Evolutionary conservation across 495 filamentous ascomycete species (phyloP).

Genomic region (Xylaria telfairii): DNA sequence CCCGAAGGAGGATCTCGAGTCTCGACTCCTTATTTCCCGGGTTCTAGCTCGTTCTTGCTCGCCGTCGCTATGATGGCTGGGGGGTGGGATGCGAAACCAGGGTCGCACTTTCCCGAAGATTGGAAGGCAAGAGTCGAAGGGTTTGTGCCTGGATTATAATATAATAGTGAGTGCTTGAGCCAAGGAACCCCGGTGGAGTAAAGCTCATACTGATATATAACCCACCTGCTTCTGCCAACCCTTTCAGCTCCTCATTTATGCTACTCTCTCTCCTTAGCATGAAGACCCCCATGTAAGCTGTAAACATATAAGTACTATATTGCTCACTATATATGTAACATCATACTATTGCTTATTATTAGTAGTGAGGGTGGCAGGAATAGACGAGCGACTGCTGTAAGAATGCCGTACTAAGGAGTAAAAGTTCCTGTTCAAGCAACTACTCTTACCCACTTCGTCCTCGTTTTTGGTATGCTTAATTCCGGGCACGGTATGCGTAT

Average conservation of each 20-base stretch:
- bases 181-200: neutral
- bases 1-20: slow-evolving; percentile 57
- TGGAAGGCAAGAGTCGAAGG: slow-evolving; percentile 57
- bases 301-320: no score
- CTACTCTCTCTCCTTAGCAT: no score
- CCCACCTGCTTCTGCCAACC: no score
- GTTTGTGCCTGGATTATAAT: slow-evolving; percentile 45
- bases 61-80: slow-evolving; percentile 63
- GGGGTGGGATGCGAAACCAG: slow-evolving; percentile 56
- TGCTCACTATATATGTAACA: no score
- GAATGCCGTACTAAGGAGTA: no score
- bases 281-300: no score
- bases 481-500: neutral
- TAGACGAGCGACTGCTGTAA: no score
- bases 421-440: neutral
- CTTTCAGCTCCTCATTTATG: no score
- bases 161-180: neutral
- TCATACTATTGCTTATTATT: no score
- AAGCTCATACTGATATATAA: neutral
- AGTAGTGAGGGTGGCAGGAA: no score
- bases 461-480: neutral
- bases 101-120: slow-evolving; percentile 48
- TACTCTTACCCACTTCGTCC: neutral
- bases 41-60: slow-evolving; percentile 52
- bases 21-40: slow-evolving; percentile 63